Conservation (phyloP, 2,329 filamentous ascomycete genomes). For the Penicillium sp. region DNA sequence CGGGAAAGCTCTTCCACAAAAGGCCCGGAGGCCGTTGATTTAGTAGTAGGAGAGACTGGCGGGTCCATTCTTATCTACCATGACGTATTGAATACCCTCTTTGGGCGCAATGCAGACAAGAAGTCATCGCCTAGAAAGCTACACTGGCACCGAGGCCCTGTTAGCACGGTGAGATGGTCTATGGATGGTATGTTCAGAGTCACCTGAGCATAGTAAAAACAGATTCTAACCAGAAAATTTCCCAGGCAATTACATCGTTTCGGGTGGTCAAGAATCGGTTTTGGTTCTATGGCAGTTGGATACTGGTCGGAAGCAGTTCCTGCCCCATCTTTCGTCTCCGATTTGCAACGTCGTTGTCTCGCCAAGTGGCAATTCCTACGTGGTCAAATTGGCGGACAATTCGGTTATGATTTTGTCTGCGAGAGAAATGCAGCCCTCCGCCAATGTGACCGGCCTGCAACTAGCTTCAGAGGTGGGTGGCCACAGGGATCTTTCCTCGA, state of each 20-base stretch:
- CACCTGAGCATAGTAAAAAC: neutral
- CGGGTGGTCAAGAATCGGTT: constrained; percentile 83
- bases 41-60: constrained; percentile 70
- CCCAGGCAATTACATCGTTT: constrained; percentile 84
- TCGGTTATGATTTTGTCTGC: constrained; percentile 87
- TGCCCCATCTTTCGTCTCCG: constrained; percentile 84
- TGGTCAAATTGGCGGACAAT: constrained; percentile 83
- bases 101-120: constrained; percentile 24
- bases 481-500: constrained; percentile 43
- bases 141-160: constrained; percentile 87
- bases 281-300: constrained; percentile 91
- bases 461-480: constrained; percentile 45
- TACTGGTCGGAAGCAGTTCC: constrained; percentile 72
- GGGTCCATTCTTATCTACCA: constrained; percentile 80
- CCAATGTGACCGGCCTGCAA: constrained; percentile 81
- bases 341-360: constrained; percentile 85
- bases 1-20: constrained; percentile 39
- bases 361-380: constrained; percentile 72
- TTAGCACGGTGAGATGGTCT: constrained; percentile 86
- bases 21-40: constrained; percentile 54
- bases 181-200: constrained; percentile 62
- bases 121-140: constrained; percentile 57
- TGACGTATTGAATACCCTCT: constrained; percentile 54
- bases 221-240: constrained; percentile 28
- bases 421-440: constrained; percentile 76